Conservation (phyloP, 179 eudicot genomes). For the Spinacia oleracea region DNA sequence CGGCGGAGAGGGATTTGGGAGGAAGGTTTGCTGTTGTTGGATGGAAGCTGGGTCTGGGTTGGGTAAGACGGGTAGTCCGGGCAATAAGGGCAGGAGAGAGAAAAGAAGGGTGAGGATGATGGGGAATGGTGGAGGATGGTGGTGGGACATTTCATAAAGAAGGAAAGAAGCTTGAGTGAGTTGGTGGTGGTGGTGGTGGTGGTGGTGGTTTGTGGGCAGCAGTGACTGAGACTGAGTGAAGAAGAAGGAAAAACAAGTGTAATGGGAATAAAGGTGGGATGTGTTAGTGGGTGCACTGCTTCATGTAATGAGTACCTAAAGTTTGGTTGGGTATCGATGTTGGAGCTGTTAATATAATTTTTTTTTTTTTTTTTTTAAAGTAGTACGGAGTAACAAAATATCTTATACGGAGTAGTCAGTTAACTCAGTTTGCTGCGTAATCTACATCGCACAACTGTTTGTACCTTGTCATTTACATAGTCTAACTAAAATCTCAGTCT, state of each 20-base stretch:
- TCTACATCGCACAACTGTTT: too few relatives aligned
- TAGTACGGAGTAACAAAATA: too few relatives aligned
- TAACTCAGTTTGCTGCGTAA: too few relatives aligned
- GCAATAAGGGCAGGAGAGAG: constrained; percentile 30
- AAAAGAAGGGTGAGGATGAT: constrained; percentile 17
- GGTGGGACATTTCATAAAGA: constrained; percentile 29
- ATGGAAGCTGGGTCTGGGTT: constrained; percentile 43
- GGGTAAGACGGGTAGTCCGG: constrained; percentile 38
- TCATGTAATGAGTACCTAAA: not conserved
- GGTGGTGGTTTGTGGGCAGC: too few relatives aligned
- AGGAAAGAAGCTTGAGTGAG: not conserved
- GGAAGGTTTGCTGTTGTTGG: constrained; percentile 29
- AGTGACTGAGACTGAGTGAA: too few relatives aligned
- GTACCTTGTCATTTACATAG: too few relatives aligned
- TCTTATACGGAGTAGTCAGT: too few relatives aligned
- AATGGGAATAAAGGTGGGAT: not conserved
- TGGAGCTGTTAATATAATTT: too few relatives aligned
- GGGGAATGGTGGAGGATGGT: constrained; percentile 18
- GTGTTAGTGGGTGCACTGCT: not conserved
- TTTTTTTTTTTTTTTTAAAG: too few relatives aligned
- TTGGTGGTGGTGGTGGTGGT: not conserved
- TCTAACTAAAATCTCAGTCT: too few relatives aligned
- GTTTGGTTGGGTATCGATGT: too few relatives aligned
- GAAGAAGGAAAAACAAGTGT: not conserved
- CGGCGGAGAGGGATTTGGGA: constrained; percentile 34